Evolutionary conservation across 73 alveolate species (phyloP).

Genomic region (Paraurostyla sp.): DNA sequence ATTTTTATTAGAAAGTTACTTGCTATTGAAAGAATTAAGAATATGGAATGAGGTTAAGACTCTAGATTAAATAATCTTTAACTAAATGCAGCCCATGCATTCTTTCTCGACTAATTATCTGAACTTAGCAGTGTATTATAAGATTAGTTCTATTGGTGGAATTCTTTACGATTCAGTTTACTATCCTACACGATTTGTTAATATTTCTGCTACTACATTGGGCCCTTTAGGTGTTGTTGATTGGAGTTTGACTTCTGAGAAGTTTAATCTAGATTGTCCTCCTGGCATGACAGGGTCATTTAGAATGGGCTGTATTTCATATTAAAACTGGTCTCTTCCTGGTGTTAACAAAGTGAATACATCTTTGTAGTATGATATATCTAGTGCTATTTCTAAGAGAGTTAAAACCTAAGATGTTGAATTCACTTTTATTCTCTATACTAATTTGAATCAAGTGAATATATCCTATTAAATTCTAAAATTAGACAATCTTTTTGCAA

Average conservation of each 20-base stretch:
- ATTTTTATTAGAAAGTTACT: background rate
- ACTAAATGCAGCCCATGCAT: background rate
- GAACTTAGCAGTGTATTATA: conserved; percentile 16
- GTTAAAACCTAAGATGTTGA: background rate
- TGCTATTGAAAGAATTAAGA: background rate
- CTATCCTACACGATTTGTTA: background rate
- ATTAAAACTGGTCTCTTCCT: background rate
- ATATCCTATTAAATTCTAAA: background rate
- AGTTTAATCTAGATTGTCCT: conserved; percentile 5
- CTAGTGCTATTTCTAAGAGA: background rate
- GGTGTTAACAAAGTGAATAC: background rate
- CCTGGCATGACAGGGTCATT: conserved; percentile 28
- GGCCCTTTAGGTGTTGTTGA: background rate
- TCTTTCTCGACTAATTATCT: background rate
- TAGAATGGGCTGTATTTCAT: background rate
- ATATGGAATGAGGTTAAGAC: conserved; percentile 37
- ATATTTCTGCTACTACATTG: background rate
- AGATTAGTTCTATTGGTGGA: background rate
- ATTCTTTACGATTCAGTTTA: background rate
- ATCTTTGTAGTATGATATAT: background rate
- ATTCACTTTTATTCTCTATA: background rate
- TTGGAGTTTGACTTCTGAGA: background rate
- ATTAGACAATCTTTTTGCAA: background rate
- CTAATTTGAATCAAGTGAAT: background rate
- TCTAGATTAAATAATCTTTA: background rate